Evolutionary conservation across 768 basidiomycete species (phyloP).

Genomic region (Tremella mesenterica): DNA sequence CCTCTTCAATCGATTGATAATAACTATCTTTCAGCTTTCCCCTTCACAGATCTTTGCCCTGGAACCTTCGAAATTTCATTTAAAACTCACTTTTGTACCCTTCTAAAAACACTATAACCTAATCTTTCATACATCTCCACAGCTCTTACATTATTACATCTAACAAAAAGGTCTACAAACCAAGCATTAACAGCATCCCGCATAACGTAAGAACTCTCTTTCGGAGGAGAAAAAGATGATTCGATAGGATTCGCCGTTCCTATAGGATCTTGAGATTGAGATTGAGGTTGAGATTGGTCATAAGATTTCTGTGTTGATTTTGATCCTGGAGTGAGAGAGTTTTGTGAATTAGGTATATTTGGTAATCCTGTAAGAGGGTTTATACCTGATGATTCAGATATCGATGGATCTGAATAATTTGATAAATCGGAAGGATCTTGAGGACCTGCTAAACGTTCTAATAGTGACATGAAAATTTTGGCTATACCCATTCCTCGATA

Average conservation of each 20-base stretch:
- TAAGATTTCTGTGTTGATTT: too few species aligned
- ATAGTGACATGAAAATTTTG: conserved; percentile 70
- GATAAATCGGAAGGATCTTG: too few species aligned
- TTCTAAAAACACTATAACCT: conserved; percentile 84
- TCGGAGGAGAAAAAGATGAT: neutral
- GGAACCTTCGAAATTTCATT: neutral
- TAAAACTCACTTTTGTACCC: conserved; percentile 71
- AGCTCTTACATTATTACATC: conserved; percentile 74
- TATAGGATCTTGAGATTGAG: neutral
- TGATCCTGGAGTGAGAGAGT: too few species aligned
- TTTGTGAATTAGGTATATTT: too few species aligned
- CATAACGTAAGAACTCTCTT: neutral
- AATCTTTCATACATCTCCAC: conserved; percentile 85
- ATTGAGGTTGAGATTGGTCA: too few species aligned
- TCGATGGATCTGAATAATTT: too few species aligned
- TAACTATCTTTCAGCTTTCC: conserved; percentile 12
- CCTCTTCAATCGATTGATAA: conserved; percentile 40
- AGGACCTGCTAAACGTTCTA: conserved; percentile 69
- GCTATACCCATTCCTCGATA: conserved; percentile 84
- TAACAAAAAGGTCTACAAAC: conserved; percentile 94
- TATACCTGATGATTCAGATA: too few species aligned
- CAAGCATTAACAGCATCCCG: conserved; percentile 49
- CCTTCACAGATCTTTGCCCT: too few species aligned
- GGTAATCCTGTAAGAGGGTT: too few species aligned
- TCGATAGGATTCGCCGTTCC: neutral